Evolutionary conservation across 106 monocot species (phyloP).

Genomic region (Platanthera zijinensis): DNA sequence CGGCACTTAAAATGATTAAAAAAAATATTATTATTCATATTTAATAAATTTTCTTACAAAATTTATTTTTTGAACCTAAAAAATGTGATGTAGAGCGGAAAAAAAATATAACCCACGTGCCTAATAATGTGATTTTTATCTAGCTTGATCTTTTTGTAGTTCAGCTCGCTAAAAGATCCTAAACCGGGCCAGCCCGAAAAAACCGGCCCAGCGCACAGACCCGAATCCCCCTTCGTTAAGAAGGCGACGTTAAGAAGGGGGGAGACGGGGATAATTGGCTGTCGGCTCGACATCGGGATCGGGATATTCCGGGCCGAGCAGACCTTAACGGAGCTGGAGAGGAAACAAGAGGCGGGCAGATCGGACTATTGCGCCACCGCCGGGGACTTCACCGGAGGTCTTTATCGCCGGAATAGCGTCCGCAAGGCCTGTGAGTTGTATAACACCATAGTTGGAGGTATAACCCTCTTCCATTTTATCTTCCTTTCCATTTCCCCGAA

Average conservation of each 20-base stretch:
- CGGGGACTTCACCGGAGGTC: background rate
- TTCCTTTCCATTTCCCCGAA: background rate
- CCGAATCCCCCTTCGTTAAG: background rate
- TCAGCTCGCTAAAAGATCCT: too few relatives aligned
- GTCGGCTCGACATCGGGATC: slow-evolving; percentile 1
- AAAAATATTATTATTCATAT: too few relatives aligned
- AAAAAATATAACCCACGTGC: too few relatives aligned
- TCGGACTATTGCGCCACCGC: background rate
- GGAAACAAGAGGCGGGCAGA: background rate
- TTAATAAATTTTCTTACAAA: too few relatives aligned
- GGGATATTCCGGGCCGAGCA: background rate
- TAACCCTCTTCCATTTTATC: background rate
- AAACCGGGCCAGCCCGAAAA: too few relatives aligned
- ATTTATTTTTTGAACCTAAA: too few relatives aligned
- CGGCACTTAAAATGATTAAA: too few relatives aligned
- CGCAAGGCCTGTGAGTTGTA: background rate
- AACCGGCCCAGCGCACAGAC: too few relatives aligned
- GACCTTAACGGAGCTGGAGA: background rate
- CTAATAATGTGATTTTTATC: too few relatives aligned
- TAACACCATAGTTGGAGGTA: background rate
- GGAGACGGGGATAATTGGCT: background rate
- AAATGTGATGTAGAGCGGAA: too few relatives aligned
- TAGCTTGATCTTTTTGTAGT: too few relatives aligned
- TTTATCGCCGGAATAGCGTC: background rate
- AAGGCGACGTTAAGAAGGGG: background rate